Evolutionary conservation across 257 asterid species (phyloP).

Genomic region (Solanum clarkiae): DNA sequence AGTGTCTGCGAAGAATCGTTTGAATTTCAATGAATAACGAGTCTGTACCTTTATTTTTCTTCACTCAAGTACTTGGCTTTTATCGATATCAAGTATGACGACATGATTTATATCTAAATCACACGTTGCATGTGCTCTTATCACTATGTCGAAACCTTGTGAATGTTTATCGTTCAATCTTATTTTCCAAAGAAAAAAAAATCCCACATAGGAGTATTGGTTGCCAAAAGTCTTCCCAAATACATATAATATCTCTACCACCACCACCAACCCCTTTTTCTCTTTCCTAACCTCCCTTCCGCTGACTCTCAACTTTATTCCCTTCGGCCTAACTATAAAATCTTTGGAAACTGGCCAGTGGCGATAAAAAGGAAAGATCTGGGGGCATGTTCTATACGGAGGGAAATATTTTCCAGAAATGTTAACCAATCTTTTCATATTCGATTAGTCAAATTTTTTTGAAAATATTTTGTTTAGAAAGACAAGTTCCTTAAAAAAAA

Average conservation of each 20-base stretch:
- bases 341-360: background rate
- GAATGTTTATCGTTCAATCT: background rate
- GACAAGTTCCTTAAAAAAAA: too few relatives aligned
- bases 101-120: too few relatives aligned
- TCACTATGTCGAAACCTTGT: background rate
- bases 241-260: background rate
- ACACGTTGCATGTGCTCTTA: background rate
- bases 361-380: background rate
- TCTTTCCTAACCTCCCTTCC: background rate
- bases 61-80: background rate
- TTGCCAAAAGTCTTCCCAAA: background rate
- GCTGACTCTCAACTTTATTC: background rate
- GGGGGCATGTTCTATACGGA: background rate
- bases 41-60: background rate
- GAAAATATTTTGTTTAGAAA: too few relatives aligned
- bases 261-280: background rate
- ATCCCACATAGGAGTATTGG: background rate
- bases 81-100: background rate
- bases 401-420: background rate
- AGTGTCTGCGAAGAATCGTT: too few relatives aligned
- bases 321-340: background rate
- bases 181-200: background rate
- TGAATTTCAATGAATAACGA: too few relatives aligned
- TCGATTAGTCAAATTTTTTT: background rate
- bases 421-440: too few relatives aligned